Base-by-base conservation (phyloP, 129 eudicot genomes). In the Flaveria trinervia region DNA sequence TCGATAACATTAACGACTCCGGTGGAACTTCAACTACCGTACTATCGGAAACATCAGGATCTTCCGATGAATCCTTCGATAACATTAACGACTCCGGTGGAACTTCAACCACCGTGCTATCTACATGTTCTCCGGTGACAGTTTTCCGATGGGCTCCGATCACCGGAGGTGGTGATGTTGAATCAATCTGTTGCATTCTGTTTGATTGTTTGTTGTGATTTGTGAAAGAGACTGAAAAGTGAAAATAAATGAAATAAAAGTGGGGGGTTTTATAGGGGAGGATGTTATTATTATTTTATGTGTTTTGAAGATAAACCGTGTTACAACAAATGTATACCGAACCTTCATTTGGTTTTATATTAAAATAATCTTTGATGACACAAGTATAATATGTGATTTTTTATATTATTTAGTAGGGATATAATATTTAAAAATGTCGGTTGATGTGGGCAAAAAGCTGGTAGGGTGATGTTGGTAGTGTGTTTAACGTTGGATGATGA, bases 1-100 rank as follows among this genome's bases (percentile, higher is more conserved):
- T 87, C 0, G 98, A 89, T 5, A 93, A 76, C 92, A 89, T 90
- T 78, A 93, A 93, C 12, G 97, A 93, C 74, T 89, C 93, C 70
- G 96, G 89, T 1, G 85, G 82, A 43, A 82, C 12, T 33, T 71
- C 76, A 5, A 77, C 60, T 10, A 46, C 70, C 20, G 79, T 73
- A 26, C 77, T 77, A 16, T 43, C 52, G 54, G 81, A 77, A 41
- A 81, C 55, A 44, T 70, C 73, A 6, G 39, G 39, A 33, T 33
- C 39, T 33, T 33, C 39, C 7, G 39, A 2, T 0, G 98, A 88
- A 68, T 89, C 98, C 54, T 85, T 87, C 0, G 98, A 87, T 5
- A 93, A 74, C 92, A 89, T 90, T 76, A 93, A 93, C 12, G 98
- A 93, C 74, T 89, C 93, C 70, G 86, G 67, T 2, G 85, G 82